Conservation (phyloP, 495 filamentous ascomycete genomes). For the Penicillium verhagenii region DNA sequence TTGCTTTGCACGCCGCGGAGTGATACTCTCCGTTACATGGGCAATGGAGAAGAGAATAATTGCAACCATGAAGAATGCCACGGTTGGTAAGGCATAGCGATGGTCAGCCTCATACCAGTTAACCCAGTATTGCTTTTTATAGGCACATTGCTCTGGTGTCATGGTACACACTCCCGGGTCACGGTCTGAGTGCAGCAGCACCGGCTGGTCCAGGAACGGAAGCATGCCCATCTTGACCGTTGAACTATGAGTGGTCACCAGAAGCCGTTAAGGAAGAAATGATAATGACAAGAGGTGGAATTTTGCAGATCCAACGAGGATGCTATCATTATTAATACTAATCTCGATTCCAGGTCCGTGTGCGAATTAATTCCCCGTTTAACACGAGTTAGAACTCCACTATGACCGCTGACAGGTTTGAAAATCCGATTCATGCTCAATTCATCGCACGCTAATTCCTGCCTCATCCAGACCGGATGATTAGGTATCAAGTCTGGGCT, state of each 20-base stretch:
- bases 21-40: conserved; percentile 26
- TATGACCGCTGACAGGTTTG: neutral
- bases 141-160: conserved; percentile 48
- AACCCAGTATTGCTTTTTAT: conserved; percentile 44
- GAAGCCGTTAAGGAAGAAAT: neutral
- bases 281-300: neutral
- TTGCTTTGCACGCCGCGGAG: conserved; percentile 14
- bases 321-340: neutral
- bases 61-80: conserved; percentile 48
- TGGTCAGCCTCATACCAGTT: conserved; percentile 56
- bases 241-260: too few relatives aligned
- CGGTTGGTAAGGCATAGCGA: conserved; percentile 47
- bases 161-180: conserved; percentile 42
- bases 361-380: neutral
- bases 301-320: neutral
- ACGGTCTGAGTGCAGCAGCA: conserved; percentile 48
- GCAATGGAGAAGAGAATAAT: conserved; percentile 47
- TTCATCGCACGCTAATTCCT: conserved; percentile 1
- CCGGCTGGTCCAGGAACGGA: conserved; percentile 47
- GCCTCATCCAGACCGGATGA: neutral
- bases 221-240: conserved; percentile 17
- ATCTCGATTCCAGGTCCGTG: neutral
- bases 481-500: neutral
- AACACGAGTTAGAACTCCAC: neutral
- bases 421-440: conserved; percentile 1